Percentiles rank a stretch among this genome's conserved stretches.
phyloP scores from a whole-genome alignment of 257 asterid species.

The Penstemon eatonii region DNA sequence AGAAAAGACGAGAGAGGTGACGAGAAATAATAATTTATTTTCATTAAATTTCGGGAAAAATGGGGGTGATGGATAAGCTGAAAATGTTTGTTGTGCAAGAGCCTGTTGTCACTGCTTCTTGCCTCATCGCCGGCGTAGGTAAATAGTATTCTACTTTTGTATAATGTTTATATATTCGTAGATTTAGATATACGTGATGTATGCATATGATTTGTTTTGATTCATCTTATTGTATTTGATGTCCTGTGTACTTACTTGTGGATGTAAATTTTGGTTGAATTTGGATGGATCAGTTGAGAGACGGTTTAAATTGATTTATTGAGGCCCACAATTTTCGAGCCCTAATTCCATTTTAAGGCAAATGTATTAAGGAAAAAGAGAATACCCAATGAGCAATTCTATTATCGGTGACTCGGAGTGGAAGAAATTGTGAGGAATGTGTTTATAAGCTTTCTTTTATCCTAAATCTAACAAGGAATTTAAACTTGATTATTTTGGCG shows the following conservation, averaged over 20 bases:
- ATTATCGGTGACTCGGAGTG: not conserved
- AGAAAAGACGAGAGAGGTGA: not conserved
- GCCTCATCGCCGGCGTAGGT: conserved; percentile 89
- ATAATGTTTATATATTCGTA: not conserved
- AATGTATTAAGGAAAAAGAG: not conserved
- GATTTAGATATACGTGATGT: not conserved
- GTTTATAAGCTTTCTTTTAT: not conserved
- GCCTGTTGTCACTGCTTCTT: conserved; percentile 86
- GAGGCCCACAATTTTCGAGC: conserved; percentile 1
- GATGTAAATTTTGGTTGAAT: not conserved
- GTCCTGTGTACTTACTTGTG: not conserved
- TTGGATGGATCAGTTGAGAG: not conserved
- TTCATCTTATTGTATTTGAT: conserved; percentile 4
- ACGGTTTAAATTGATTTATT: not conserved
- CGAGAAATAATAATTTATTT: not conserved
- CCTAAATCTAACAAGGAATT: not conserved
- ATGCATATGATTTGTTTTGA: not conserved
- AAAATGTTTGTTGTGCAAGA: conserved; percentile 77
- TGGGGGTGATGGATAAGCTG: conserved; percentile 81
- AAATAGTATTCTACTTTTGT: conserved; percentile 15
- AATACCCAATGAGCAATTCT: too few relatives aligned
- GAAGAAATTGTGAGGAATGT: not conserved
- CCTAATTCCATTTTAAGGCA: conserved; percentile 24
- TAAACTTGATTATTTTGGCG: not conserved
- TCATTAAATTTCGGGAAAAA: conserved; percentile 28